Evolutionary conservation across 768 basidiomycete species (phyloP).

Genomic region (Trametes cingulata): DNA sequence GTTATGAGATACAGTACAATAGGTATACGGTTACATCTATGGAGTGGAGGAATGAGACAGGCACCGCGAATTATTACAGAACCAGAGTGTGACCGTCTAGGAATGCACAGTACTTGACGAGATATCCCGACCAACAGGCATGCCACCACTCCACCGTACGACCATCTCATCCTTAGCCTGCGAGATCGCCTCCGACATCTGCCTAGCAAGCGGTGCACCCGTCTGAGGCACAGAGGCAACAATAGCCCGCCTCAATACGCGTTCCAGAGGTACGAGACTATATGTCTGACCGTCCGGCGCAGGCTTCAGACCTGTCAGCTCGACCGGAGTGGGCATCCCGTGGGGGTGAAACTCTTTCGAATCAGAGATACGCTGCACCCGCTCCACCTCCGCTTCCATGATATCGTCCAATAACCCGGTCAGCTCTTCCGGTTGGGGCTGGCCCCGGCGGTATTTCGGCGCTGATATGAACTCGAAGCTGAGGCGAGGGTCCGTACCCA

Average conservation of each 20-base stretch:
- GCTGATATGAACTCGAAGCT: conserved; percentile 15
- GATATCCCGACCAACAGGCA: too few species aligned
- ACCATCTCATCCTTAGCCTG: conserved; percentile 17
- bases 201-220: not conserved
- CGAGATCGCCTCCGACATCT: conserved; percentile 10
- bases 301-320: conserved; percentile 1
- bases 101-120: not conserved
- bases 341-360: not conserved
- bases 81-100: too few species aligned
- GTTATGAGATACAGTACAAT: conserved; percentile 1
- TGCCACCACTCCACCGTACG: not conserved
- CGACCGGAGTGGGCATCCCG: conserved; percentile 14
- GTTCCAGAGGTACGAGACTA: conserved; percentile 14
- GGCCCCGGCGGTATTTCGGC: not conserved
- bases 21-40: not conserved
- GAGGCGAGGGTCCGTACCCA: conserved; percentile 17
- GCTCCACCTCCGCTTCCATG: not conserved
- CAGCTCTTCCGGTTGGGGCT: not conserved
- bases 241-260: conserved; percentile 19
- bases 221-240: not conserved
- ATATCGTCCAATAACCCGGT: not conserved
- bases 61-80: not conserved
- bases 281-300: not conserved
- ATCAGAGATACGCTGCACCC: not conserved
- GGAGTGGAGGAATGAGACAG: not conserved